Evolutionary conservation across 1,284 basidiomycete species (phyloP), one percentile per base, ranked within the genome.

Genomic region (Papiliotrema flavescens): DNA sequence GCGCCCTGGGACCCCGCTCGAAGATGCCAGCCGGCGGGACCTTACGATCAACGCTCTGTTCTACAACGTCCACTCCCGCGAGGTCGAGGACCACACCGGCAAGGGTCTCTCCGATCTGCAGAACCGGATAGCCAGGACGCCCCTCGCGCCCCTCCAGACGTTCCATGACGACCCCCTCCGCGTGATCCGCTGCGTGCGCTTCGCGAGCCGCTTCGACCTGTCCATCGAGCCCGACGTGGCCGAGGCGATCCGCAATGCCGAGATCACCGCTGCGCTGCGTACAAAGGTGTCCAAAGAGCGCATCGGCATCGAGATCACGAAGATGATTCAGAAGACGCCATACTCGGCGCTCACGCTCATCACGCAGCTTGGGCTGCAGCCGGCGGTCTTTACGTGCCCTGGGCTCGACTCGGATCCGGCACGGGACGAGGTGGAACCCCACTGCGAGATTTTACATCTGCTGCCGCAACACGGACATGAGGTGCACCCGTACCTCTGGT

Each of bases 41-140:
- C 85, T 90, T 32, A 98, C 96, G 0, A 95, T 98, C 75, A 99
- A 99, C 70, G 81, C 96, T 0, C 78, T 99, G 14, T 98, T 98
- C 76, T 98, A 94, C 79, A 98, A 99, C 62, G 84, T 98, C 0
- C 93, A 98, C 67, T 86, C 88, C 1, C 81, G 85, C n/a, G 65
- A 79, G 11, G 86, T 99, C 1, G 96, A 99, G 73, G 96, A 99
- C 74, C 83, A 83, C 66, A 97, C 93, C 1, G 84, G 81, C 28
- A 69, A 91, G 85, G 96, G 96, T 9, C 76, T 98, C 28, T 75
- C 83, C 14, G 96, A 99, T 76, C 79, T 99, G 1, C 79, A 80
- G n/a, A 76, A 80, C 26, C 88, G 89, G 0, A 79, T 91, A 36
- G 87, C 98, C 43, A 83, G 96, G 15, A 98, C 96, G 1, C 96